Conservation (phyloP, 352 stramenopile genomes). For the Phytophthora gonapodyides region DNA sequence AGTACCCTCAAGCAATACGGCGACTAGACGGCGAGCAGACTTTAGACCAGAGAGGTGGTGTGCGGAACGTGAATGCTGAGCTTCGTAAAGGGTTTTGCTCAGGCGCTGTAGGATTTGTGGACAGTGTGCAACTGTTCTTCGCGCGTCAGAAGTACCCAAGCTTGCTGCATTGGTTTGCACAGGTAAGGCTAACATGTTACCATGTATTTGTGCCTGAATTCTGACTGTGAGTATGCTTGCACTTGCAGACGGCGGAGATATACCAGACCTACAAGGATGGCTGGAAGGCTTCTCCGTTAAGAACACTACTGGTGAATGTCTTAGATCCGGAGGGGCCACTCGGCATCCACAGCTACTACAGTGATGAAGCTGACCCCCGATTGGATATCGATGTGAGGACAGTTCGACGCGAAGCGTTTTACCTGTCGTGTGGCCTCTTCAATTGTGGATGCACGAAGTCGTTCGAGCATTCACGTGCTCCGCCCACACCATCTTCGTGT, state of each 20-base stretch:
- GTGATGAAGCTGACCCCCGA: constrained; percentile 22
- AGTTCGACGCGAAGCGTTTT: constrained; percentile 79
- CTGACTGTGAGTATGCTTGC: constrained; percentile 6
- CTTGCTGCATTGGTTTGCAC: constrained; percentile 81
- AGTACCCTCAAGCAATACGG: constrained; percentile 62
- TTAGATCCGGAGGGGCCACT: constrained; percentile 80
- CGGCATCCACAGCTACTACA: constrained; percentile 84
- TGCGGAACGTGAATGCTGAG: constrained; percentile 31
- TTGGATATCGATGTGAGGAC: constrained; percentile 44
- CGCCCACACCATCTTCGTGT: constrained; percentile 11
- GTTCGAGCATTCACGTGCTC: constrained; percentile 57
- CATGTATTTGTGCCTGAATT: not conserved
- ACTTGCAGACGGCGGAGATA: constrained; percentile 69
- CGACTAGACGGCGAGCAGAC: constrained; percentile 25
- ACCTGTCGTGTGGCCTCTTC: constrained; percentile 75
- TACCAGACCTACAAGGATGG: constrained; percentile 78
- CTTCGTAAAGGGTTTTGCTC: constrained; percentile 44
- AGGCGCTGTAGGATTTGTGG: constrained; percentile 57
- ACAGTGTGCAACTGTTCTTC: constrained; percentile 82
- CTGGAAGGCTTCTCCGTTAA: constrained; percentile 62
- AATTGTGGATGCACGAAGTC: constrained; percentile 62
- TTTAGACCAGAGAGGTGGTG: constrained; percentile 2
- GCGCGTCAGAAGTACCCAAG: constrained; percentile 82
- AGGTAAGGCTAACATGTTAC: constrained; percentile 43
- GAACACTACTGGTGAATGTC: constrained; percentile 74